Evolutionary conservation across 768 basidiomycete genomes (phyloP).

Genomic region (Pleurotus sapidus): DNA sequence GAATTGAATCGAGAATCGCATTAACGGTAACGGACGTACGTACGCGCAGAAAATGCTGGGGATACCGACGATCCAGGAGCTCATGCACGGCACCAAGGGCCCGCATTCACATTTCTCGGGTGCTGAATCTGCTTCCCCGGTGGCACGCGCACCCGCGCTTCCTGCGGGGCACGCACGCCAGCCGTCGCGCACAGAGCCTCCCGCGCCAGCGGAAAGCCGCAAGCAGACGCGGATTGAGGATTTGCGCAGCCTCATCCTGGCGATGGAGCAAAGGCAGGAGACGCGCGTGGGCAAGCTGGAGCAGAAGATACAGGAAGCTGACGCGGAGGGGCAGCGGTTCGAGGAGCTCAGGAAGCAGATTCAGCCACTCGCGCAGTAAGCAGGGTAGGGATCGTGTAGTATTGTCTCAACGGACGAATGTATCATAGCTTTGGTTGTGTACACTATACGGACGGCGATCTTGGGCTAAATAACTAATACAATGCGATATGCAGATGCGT

Average conservation of each 20-base stretch:
- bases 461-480: not conserved
- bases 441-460: not conserved
- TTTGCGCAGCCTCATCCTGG: slow-evolving; percentile 62
- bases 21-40: too few relatives aligned
- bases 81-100: not conserved
- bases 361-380: not conserved
- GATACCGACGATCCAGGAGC: slow-evolving; percentile 4
- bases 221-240: slow-evolving; percentile 65
- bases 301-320: slow-evolving; percentile 59
- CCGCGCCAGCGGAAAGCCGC: slow-evolving; percentile 19
- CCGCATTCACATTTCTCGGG: slow-evolving; percentile 15
- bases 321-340: slow-evolving; percentile 52
- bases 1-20: too few relatives aligned
- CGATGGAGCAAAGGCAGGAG: slow-evolving; percentile 74
- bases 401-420: not conserved
- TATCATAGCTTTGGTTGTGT: not conserved
- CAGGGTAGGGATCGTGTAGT: not conserved
- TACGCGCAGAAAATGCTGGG: slow-evolving; percentile 18
- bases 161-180: slow-evolving; percentile 19
- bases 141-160: slow-evolving; percentile 20
- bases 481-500: not conserved
- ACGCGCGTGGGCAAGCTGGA: slow-evolving; percentile 57
- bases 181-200: slow-evolving; percentile 8
- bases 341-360: slow-evolving; percentile 45
- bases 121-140: slow-evolving; percentile 24